Evolutionary conservation across 2,329 filamentous ascomycete genomes (phyloP).

Genomic region (Colletotrichum chrysophilum): DNA sequence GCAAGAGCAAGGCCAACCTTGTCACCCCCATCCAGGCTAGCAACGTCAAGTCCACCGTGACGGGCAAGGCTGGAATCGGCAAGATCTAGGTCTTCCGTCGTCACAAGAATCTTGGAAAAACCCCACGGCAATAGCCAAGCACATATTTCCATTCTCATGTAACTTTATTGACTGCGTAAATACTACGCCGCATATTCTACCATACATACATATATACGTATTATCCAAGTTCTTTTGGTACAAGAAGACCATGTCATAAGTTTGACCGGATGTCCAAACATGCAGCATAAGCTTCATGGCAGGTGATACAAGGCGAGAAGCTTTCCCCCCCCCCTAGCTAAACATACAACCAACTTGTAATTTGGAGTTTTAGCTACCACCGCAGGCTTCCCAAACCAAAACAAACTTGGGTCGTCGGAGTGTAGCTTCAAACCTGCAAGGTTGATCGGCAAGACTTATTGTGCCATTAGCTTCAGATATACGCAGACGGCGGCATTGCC

Average conservation of each 20-base stretch:
- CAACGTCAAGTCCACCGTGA: background rate
- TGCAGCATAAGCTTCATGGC: too few relatives aligned
- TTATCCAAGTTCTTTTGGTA: background rate
- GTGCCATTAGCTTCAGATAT: too few relatives aligned
- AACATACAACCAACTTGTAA: too few relatives aligned
- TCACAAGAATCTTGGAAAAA: fast-evolving
- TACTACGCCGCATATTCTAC: background rate
- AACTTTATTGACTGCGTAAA: background rate
- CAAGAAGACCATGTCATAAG: background rate
- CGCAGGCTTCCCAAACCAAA: background rate
- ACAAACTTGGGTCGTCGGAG: background rate
- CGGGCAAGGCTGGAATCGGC: background rate
- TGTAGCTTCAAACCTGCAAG: background rate
- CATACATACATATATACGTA: background rate
- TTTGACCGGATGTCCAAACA: background rate
- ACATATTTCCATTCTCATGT: background rate
- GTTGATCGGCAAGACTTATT: background rate
- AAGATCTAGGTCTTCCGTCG: background rate
- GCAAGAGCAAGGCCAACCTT: slow-evolving; percentile 21
- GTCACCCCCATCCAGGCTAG: background rate
- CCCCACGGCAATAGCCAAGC: background rate
- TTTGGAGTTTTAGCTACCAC: too few relatives aligned
- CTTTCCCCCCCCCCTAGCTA: background rate
- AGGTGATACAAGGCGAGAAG: background rate
- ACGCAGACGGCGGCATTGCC: background rate